Conservation (phyloP, 306 rosid species). For the Cucurbita ficifolia region DNA sequence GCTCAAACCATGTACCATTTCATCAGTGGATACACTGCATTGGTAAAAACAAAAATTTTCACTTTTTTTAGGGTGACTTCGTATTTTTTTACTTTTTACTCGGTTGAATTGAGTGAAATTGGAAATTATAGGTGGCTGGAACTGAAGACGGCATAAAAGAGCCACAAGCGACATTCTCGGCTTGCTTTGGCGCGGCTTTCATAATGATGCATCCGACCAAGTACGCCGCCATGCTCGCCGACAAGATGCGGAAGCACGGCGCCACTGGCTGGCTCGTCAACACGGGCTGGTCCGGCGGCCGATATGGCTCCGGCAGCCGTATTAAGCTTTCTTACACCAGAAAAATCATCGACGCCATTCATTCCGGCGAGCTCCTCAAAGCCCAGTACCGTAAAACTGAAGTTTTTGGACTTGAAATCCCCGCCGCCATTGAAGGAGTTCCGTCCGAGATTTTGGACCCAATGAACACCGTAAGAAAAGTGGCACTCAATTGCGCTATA, state of each 20-base stretch:
- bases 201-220: slow-evolving; percentile 82
- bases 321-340: slow-evolving; percentile 62
- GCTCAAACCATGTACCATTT: slow-evolving; percentile 95
- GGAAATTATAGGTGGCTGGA: slow-evolving; percentile 53
- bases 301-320: slow-evolving; percentile 58
- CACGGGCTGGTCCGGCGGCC: slow-evolving; percentile 95
- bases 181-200: slow-evolving; percentile 90
- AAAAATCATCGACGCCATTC: slow-evolving; percentile 73
- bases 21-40: slow-evolving; percentile 87
- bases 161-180: slow-evolving; percentile 84
- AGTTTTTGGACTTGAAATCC: slow-evolving; percentile 71
- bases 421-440: slow-evolving; percentile 53
- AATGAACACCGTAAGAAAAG: slow-evolving; percentile 39
- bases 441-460: slow-evolving; percentile 71
- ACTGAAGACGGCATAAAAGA: slow-evolving; percentile 85
- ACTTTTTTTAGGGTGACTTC: neutral
- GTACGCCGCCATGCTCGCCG: slow-evolving; percentile 90
- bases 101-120: neutral
- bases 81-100: no score
- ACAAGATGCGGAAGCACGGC: slow-evolving; percentile 70
- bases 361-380: slow-evolving; percentile 50
- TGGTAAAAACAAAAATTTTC: slow-evolving; percentile 22
- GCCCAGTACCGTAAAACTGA: slow-evolving; percentile 38
- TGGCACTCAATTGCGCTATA: neutral
- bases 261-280: slow-evolving; percentile 90